phyloP scores from a whole-genome alignment of 2,329 filamentous ascomycete species.

The Neonectria hederae region DNA sequence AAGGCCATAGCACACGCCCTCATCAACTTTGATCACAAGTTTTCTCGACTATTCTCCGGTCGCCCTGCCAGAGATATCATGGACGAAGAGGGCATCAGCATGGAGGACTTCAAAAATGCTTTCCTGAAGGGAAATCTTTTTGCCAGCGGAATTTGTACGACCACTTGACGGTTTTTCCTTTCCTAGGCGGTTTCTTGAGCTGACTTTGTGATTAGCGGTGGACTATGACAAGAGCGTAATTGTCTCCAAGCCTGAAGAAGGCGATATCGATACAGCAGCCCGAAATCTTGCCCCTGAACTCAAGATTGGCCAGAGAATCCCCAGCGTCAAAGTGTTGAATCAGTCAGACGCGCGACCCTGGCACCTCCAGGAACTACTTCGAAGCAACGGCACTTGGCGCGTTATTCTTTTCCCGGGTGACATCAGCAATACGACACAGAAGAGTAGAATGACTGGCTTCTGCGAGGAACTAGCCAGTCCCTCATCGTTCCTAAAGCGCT shows the following conservation, averaged over 20 bases:
- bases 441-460: conserved; percentile 9
- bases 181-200: background rate
- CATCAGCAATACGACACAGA: conserved; percentile 54
- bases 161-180: background rate
- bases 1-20: conserved; percentile 70
- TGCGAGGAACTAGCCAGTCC: conserved; percentile 50
- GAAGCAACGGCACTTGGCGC: conserved; percentile 66
- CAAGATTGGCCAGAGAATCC: conserved; percentile 64
- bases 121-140: conserved; percentile 66
- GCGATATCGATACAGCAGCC: background rate
- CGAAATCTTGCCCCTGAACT: conserved; percentile 22
- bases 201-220: conserved; percentile 14
- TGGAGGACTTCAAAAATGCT: conserved; percentile 69
- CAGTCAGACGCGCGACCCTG: conserved; percentile 65
- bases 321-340: conserved; percentile 67
- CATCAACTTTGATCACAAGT: conserved; percentile 70
- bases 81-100: conserved; percentile 68
- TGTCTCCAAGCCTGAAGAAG: conserved; percentile 21
- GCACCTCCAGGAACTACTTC: conserved; percentile 66
- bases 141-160: conserved; percentile 29
- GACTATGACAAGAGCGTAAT: conserved; percentile 32
- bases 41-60: conserved; percentile 60
- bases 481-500: conserved; percentile 26
- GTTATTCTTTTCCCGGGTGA: conserved; percentile 71
- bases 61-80: conserved; percentile 67